phyloP scores from a whole-genome alignment of 441 rosid genomes.

The Erodium trifolium region DNA sequence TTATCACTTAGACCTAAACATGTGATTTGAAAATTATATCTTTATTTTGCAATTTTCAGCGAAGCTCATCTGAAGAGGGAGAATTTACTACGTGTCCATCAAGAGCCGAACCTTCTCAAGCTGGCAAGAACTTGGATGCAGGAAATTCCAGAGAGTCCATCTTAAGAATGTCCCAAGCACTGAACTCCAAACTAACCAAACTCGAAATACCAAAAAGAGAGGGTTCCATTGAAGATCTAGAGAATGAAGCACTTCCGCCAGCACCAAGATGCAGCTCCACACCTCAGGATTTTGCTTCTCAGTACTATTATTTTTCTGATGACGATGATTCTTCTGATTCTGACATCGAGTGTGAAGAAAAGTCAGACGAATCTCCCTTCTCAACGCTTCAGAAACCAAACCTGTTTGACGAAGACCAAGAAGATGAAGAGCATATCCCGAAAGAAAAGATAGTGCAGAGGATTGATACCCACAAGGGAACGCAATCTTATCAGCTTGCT shows the following conservation, averaged over 20 bases:
- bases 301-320: slow-evolving; percentile 22
- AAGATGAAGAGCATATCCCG: slow-evolving; percentile 32
- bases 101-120: slow-evolving; percentile 27
- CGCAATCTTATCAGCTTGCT: slow-evolving; percentile 65
- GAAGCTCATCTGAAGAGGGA: slow-evolving; percentile 53
- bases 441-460: slow-evolving; percentile 54
- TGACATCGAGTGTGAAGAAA: slow-evolving; percentile 39
- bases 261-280: slow-evolving; percentile 13
- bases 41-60: slow-evolving; percentile 29
- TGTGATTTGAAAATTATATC: slow-evolving; percentile 6
- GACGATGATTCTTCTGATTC: slow-evolving; percentile 16
- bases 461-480: slow-evolving; percentile 63
- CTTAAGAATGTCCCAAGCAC: slow-evolving; percentile 29
- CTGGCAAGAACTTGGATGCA: slow-evolving; percentile 23
- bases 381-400: slow-evolving; percentile 39
- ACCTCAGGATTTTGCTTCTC: background rate
- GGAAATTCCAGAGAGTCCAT: slow-evolving; percentile 18
- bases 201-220: slow-evolving; percentile 40
- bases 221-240: slow-evolving; percentile 21
- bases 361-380: slow-evolving; percentile 59
- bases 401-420: slow-evolving; percentile 40
- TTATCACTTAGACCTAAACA: too few species aligned
- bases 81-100: slow-evolving; percentile 31
- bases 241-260: slow-evolving; percentile 16
- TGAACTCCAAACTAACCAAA: slow-evolving; percentile 30